Evolutionary conservation across 805 yeast genomes (phyloP).

Genomic region (Myxozyma neotropica): DNA sequence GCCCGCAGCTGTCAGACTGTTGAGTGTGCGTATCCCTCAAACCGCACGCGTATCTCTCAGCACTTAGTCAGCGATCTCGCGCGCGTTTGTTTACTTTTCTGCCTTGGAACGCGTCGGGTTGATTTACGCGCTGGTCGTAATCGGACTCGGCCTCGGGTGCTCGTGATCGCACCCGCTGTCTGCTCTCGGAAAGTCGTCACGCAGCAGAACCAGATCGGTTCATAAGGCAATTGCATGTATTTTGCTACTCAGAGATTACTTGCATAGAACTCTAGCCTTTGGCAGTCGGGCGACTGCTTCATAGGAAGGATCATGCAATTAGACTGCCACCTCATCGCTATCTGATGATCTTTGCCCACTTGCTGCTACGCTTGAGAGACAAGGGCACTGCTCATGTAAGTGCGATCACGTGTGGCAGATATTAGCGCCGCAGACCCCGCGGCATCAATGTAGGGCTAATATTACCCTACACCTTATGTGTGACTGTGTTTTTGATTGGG

Average conservation of each 20-base stretch:
- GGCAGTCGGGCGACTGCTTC: too few species aligned
- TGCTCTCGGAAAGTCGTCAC: neutral
- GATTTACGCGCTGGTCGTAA: too few species aligned
- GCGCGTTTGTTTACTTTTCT: neutral
- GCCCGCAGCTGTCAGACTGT: constrained; percentile 21
- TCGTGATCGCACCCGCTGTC: neutral
- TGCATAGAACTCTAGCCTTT: too few species aligned
- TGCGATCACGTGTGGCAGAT: neutral
- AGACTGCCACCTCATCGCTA: too few species aligned
- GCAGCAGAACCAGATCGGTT: too few species aligned
- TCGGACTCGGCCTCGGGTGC: neutral
- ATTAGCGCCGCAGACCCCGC: neutral
- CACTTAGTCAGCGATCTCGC: neutral
- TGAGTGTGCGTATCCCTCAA: constrained; percentile 14
- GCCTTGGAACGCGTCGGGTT: neutral
- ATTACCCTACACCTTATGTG: neutral
- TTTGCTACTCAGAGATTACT: too few species aligned
- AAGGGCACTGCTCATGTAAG: too few species aligned
- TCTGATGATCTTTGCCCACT: too few species aligned
- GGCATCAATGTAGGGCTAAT: constrained; percentile 1
- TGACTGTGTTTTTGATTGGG: constrained; percentile 4
- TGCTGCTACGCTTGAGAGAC: too few species aligned
- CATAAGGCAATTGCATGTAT: too few species aligned
- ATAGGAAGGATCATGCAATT: too few species aligned
- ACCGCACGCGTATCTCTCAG: constrained; percentile 1